Conservation (phyloP, 139 green algal genomes). For the Marvania coccoides region DNA sequence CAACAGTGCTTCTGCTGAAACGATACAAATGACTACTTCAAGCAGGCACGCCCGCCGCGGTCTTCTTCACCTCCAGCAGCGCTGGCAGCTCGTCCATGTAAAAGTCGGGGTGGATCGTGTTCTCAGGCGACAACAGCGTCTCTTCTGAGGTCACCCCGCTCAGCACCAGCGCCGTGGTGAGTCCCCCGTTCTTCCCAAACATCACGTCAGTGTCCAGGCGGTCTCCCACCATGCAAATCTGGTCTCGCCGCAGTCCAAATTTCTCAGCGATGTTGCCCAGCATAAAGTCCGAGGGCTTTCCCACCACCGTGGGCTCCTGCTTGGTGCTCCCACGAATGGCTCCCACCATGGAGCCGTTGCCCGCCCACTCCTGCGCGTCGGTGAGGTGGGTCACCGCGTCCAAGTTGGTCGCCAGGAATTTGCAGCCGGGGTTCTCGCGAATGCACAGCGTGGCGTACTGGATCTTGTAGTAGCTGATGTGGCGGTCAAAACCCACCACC, state of each 20-base stretch:
- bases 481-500: conserved; percentile 94
- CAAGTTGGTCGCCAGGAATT: conserved; percentile 98
- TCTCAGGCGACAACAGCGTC: conserved; percentile 69
- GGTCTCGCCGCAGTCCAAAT: conserved; percentile 52
- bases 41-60: conserved; percentile 2
- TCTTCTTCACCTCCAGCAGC: conserved; percentile 25
- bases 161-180: conserved; percentile 80
- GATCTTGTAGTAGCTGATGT: conserved; percentile 99
- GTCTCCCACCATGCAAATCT: conserved; percentile 99
- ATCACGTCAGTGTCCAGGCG: conserved; percentile 98
- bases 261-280: conserved; percentile 86
- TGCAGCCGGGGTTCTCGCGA: conserved; percentile 93
- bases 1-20: no score
- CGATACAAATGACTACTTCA: not conserved
- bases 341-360: conserved; percentile 95
- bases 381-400: conserved; percentile 98
- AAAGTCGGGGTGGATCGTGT: conserved; percentile 81
- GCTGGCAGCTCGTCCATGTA: conserved; percentile 78
- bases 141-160: conserved; percentile 87
- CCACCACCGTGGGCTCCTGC: conserved; percentile 87
- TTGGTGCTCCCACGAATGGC: conserved; percentile 88
- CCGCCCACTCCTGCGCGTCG: conserved; percentile 93
- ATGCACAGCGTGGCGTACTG: conserved; percentile 98
- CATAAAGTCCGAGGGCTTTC: conserved; percentile 96
- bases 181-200: conserved; percentile 94